Evolutionary conservation across 768 basidiomycete species (phyloP).

Genomic region (Kwoniella sp.): DNA sequence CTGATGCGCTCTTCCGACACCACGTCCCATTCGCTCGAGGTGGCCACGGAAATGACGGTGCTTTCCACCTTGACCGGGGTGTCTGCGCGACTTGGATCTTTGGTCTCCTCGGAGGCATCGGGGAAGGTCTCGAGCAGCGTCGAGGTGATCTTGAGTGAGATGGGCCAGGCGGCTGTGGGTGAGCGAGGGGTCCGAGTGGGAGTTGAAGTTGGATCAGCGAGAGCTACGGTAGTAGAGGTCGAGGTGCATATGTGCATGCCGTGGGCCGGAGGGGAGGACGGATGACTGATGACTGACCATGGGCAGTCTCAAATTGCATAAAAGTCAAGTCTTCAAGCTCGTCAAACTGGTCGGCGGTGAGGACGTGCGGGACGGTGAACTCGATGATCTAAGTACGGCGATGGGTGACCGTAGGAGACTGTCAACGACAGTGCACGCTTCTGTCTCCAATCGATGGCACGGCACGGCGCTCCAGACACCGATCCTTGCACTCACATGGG

Average conservation of each 20-base stretch:
- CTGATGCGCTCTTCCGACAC: conserved; percentile 12
- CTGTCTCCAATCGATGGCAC: background rate
- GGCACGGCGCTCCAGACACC: too few species aligned
- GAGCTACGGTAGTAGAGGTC: too few species aligned
- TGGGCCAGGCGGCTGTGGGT: conserved; percentile 9
- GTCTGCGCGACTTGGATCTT: too few species aligned
- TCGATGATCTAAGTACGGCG: conserved; percentile 9
- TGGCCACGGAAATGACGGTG: conserved; percentile 8
- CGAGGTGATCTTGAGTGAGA: conserved; percentile 17
- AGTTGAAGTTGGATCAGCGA: too few species aligned
- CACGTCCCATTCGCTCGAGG: conserved; percentile 16
- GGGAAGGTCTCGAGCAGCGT: background rate
- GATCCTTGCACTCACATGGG: conserved; percentile 26
- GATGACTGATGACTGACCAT: background rate
- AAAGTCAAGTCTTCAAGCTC: conserved; percentile 22
- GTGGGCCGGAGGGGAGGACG: background rate
- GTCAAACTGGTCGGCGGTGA: conserved; percentile 18
- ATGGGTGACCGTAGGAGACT: too few species aligned
- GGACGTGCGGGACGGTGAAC: conserved; percentile 13
- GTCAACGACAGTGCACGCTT: background rate
- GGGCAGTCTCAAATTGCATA: conserved; percentile 11
- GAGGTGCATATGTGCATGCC: too few species aligned
- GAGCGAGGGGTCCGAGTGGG: background rate
- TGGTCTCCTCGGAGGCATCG: conserved; percentile 3
- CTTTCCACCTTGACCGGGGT: conserved; percentile 2